Evolutionary conservation across 805 yeast genomes (phyloP).

Genomic region (Myxozyma monticola): DNA sequence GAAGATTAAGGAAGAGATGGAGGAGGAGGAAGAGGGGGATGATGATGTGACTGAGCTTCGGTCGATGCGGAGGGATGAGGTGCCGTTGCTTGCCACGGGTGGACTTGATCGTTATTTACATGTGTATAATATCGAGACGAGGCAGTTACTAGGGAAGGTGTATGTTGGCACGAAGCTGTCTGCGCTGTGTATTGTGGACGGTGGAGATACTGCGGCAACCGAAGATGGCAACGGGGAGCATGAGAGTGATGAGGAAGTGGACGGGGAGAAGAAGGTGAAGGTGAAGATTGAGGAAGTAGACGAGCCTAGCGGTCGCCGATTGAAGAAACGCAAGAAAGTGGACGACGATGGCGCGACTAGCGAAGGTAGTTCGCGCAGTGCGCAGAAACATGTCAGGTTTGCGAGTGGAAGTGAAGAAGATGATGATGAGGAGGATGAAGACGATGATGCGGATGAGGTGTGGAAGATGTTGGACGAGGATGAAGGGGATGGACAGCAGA

Average conservation of each 20-base stretch:
- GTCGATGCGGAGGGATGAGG: background rate
- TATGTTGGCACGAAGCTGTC: conserved; percentile 73
- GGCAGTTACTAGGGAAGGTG: conserved; percentile 67
- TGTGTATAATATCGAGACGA: conserved; percentile 61
- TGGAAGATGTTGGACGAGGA: conserved; percentile 18
- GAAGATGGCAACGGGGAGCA: conserved; percentile 4
- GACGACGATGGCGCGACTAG: background rate
- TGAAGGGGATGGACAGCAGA: background rate
- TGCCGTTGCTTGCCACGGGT: conserved; percentile 60
- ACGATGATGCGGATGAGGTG: conserved; percentile 6
- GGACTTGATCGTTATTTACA: conserved; percentile 87
- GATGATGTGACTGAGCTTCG: background rate
- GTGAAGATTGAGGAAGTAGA: background rate
- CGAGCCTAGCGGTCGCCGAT: background rate
- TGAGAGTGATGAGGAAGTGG: background rate
- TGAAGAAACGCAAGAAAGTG: background rate
- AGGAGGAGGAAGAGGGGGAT: conserved; percentile 5
- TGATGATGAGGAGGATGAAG: conserved; percentile 18
- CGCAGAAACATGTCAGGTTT: conserved; percentile 12
- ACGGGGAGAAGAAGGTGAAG: background rate
- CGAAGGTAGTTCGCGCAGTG: background rate
- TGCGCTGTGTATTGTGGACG: conserved; percentile 52
- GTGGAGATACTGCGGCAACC: background rate
- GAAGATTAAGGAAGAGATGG: conserved; percentile 1
- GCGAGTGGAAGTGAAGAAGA: conserved; percentile 6